Percentiles rank a stretch among this genome's conserved stretches.
Evolutionary conservation across 106 monocot genomes (phyloP).

Genomic region (Acorus calamus): DNA sequence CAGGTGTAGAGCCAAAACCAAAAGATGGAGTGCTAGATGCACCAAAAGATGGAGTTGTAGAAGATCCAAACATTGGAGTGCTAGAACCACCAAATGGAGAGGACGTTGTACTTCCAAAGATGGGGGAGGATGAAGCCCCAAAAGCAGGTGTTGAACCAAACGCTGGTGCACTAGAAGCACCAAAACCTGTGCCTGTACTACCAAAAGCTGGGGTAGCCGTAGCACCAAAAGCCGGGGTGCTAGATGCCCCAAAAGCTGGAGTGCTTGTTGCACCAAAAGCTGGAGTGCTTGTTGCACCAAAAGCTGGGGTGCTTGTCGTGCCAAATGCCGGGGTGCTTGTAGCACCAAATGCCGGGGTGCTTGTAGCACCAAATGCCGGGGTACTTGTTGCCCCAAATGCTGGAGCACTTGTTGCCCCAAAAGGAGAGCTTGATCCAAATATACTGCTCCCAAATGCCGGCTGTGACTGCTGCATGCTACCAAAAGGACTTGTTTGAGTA

Average conservation of each 20-base stretch:
- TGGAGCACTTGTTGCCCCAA: slow-evolving; percentile 63
- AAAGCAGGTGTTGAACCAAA: slow-evolving; percentile 41
- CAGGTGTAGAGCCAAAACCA: slow-evolving; percentile 16
- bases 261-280: no score
- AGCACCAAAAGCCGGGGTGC: slow-evolving; percentile 35
- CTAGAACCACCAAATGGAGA: slow-evolving; percentile 39
- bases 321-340: no score
- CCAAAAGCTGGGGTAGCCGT: slow-evolving; percentile 31
- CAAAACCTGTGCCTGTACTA: slow-evolving; percentile 23
- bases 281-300: no score
- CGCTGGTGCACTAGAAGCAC: slow-evolving; percentile 12
- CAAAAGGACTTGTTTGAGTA: slow-evolving; percentile 63
- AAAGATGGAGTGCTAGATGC: slow-evolving; percentile 15
- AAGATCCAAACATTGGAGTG: slow-evolving; percentile 21
- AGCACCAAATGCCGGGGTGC: slow-evolving; percentile 40
- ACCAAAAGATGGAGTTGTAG: slow-evolving; percentile 40
- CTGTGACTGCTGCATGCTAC: slow-evolving; percentile 76
- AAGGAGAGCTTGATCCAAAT: slow-evolving; percentile 58
- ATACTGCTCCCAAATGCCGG: slow-evolving; percentile 60
- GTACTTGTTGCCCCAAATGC: slow-evolving; percentile 53
- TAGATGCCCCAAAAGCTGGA: no score
- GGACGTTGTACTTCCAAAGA: slow-evolving; percentile 21
- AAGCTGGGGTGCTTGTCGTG: no score
- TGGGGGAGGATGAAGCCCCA: slow-evolving; percentile 27
- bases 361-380: slow-evolving; percentile 54